Percentiles rank a stretch among this genome's conserved stretches.
These are phyloP conservation scores for Candida koratica DNA, from an alignment of 805 yeast genomes.

Conservation along the genomic window DNA sequence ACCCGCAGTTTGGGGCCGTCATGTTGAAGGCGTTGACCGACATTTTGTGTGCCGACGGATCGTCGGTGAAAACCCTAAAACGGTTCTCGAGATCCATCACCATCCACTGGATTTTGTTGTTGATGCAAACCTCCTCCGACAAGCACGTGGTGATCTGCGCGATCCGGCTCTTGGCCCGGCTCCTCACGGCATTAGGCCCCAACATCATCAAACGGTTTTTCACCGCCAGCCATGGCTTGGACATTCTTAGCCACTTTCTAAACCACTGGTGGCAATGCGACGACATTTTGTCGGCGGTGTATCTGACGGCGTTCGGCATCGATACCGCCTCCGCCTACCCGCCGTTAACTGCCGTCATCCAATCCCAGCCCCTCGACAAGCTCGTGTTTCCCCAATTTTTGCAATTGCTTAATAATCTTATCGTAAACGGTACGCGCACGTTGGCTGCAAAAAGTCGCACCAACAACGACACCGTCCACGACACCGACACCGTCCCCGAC, in stretches of 20 bases:
- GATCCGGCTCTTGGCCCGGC: conserved; percentile 45
- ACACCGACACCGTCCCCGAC: no score
- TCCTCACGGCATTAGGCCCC: conserved; percentile 45
- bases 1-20: conserved; percentile 34
- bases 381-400: conserved; percentile 47
- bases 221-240: conserved; percentile 47
- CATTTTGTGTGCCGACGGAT: conserved; percentile 38
- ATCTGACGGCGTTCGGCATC: conserved; percentile 47
- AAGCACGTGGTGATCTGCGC: conserved; percentile 37
- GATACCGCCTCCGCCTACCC: conserved; percentile 14
- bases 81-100: conserved; percentile 52
- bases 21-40: conserved; percentile 30
- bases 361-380: conserved; percentile 12
- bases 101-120: conserved; percentile 59
- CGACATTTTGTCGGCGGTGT: conserved; percentile 38
- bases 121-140: conserved; percentile 37
- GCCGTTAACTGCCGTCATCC: conserved; percentile 11
- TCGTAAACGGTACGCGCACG: conserved; percentile 28
- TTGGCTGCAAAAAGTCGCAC: conserved; percentile 29
- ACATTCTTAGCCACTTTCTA: conserved; percentile 43
- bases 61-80: conserved; percentile 36
- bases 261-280: conserved; percentile 48
- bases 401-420: conserved; percentile 30
- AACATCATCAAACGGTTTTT: conserved; percentile 47
- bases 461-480: no score